Conservation (phyloP, 805 yeast species). For the Yarrowia deformans region DNA sequence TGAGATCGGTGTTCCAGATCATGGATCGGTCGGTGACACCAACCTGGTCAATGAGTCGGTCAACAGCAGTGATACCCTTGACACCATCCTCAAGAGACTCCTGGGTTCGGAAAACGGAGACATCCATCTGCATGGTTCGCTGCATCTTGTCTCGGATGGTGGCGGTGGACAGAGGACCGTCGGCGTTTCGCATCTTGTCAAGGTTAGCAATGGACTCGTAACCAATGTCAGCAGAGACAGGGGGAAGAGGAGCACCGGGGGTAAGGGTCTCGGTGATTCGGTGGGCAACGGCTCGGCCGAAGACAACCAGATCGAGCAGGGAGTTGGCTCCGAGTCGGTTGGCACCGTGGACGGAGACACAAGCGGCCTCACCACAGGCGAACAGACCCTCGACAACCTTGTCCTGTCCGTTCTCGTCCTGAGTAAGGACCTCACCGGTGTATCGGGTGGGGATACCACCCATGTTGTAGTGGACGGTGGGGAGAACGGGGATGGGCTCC, state of each 20-base stretch:
- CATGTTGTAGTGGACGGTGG: slow-evolving; percentile 99
- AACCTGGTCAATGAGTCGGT: slow-evolving; percentile 73
- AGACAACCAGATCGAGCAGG: slow-evolving; percentile 91
- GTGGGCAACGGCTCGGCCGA: slow-evolving; percentile 98
- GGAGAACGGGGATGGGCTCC: slow-evolving; percentile 98
- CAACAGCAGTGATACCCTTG: slow-evolving; percentile 73
- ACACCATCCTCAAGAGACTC: slow-evolving; percentile 93
- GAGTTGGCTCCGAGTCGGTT: slow-evolving; percentile 99
- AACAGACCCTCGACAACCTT: slow-evolving; percentile 87
- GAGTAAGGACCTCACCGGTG: slow-evolving; percentile 91
- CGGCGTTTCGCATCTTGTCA: slow-evolving; percentile 84
- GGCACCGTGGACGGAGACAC: slow-evolving; percentile 99
- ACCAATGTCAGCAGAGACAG: slow-evolving; percentile 86
- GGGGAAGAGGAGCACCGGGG: slow-evolving; percentile 88
- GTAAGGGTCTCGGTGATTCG: slow-evolving; percentile 83
- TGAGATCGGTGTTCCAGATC: slow-evolving; percentile 98
- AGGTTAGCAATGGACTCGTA: slow-evolving; percentile 87
- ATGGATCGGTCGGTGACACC: slow-evolving; percentile 94
- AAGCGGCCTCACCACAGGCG: slow-evolving; percentile 99
- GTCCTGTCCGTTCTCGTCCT: slow-evolving; percentile 88
- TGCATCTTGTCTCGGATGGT: slow-evolving; percentile 92
- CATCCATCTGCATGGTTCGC: slow-evolving; percentile 93
- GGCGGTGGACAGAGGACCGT: slow-evolving; percentile 84
- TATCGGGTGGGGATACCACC: slow-evolving; percentile 99
- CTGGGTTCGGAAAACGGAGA: slow-evolving; percentile 96